A percentile compares a stretch with the other conserved stretches of the same genome.
These are phyloP conservation scores for Cubamyces sp. DNA, from an alignment of 768 basidiomycete species.

Conservation along the genomic window DNA sequence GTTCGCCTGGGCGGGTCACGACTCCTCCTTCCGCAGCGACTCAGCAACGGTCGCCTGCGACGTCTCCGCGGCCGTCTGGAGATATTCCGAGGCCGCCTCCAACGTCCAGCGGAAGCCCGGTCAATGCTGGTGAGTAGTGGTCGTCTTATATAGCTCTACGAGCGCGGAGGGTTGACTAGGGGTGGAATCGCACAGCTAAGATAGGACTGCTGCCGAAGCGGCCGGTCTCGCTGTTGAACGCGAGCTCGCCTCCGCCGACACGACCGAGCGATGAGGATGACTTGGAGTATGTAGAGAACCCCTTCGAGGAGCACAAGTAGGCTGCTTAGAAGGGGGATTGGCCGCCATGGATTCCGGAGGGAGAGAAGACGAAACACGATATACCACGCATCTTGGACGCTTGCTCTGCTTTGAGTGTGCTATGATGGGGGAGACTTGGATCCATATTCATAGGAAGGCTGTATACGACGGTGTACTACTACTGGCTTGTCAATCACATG, in stretches of 20 bases:
- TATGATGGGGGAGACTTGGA: too few species aligned
- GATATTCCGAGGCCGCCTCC: slow-evolving; percentile 32
- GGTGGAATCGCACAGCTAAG: slow-evolving; percentile 48
- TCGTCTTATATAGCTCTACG: not conserved
- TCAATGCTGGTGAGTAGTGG: slow-evolving; percentile 30
- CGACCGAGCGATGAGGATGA: slow-evolving; percentile 45
- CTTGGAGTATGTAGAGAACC: slow-evolving; percentile 74
- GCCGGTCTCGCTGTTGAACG: slow-evolving; percentile 60
- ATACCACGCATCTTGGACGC: slow-evolving; percentile 2
- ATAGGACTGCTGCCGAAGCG: slow-evolving; percentile 75
- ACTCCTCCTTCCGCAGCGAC: not conserved
- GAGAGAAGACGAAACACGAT: not conserved
- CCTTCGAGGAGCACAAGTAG: slow-evolving; percentile 62
- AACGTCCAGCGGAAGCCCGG: slow-evolving; percentile 30
- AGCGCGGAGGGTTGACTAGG: not conserved
- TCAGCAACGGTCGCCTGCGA: slow-evolving; percentile 10
- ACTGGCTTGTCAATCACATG: too few species aligned
- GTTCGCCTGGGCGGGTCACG: slow-evolving; percentile 5
- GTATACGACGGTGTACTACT: too few species aligned
- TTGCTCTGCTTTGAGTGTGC: not conserved
- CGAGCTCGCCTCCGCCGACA: slow-evolving; percentile 38
- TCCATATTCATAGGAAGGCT: too few species aligned
- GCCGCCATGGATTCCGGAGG: not conserved
- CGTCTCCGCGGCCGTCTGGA: slow-evolving; percentile 25
- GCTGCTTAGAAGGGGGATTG: not conserved